phyloP scores from a whole-genome alignment of 2,329 filamentous ascomycete genomes.

The Trichoderma harzianum region DNA sequence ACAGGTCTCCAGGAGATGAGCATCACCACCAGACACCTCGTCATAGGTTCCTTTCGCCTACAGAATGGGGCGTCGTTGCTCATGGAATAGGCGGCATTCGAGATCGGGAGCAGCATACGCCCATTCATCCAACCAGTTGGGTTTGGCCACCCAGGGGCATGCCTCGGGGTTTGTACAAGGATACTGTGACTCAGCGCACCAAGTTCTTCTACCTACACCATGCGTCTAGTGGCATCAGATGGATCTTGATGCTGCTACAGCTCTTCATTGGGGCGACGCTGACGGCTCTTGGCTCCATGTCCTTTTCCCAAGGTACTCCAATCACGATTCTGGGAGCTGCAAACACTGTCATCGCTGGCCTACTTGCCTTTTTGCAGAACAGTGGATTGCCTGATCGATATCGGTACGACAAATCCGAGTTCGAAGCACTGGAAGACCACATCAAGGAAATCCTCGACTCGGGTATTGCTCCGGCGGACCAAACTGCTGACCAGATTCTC shows the following conservation, averaged over 20 bases:
- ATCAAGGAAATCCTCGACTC: constrained; percentile 50
- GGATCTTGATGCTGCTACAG: constrained; percentile 47
- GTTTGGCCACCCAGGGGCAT: constrained; percentile 48
- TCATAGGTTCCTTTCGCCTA: constrained; percentile 41
- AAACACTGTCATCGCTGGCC: constrained; percentile 49
- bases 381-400: constrained; percentile 52
- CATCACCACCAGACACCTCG: constrained; percentile 22
- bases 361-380: constrained; percentile 52
- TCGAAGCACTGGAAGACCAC: constrained; percentile 47
- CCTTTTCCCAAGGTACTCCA: constrained; percentile 34
- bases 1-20: constrained; percentile 18
- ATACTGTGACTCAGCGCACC: constrained; percentile 43
- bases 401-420: constrained; percentile 47
- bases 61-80: constrained; percentile 47
- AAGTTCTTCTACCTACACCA: constrained; percentile 46
- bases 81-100: constrained; percentile 45
- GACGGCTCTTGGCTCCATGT: constrained; percentile 48
- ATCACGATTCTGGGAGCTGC: constrained; percentile 50
- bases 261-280: constrained; percentile 47
- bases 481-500: constrained; percentile 45
- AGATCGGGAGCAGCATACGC: constrained; percentile 42
- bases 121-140: constrained; percentile 41
- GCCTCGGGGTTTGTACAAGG: constrained; percentile 47
- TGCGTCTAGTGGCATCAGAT: constrained; percentile 40
- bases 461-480: constrained; percentile 41